A percentile compares a stretch with the other conserved stretches of the same genome.
phyloP scores from a whole-genome alignment of 1,284 basidiomycete species.

The Ustilago esculenta region DNA sequence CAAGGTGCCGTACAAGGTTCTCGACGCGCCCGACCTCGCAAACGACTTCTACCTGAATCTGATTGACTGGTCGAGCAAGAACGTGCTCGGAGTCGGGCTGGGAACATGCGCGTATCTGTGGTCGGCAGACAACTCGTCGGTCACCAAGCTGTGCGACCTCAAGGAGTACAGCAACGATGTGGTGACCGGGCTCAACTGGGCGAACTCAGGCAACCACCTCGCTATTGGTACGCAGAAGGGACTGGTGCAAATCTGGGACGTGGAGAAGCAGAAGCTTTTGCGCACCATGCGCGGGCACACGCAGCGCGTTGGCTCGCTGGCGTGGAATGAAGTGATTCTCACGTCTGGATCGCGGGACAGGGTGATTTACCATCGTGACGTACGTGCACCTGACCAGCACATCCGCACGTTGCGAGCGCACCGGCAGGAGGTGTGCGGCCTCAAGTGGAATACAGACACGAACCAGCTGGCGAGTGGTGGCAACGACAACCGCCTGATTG shows the following conservation, averaged over 20 bases:
- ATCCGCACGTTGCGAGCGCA: slow-evolving; percentile 84
- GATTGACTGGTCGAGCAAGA: slow-evolving; percentile 95
- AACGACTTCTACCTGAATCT: slow-evolving; percentile 99
- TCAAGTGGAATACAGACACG: slow-evolving; percentile 85
- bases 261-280: slow-evolving; percentile 78
- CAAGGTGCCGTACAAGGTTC: slow-evolving; percentile 95
- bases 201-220: slow-evolving; percentile 71
- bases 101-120: slow-evolving; percentile 94
- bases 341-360: slow-evolving; percentile 92
- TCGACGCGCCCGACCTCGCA: slow-evolving; percentile 90
- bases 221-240: slow-evolving; percentile 92
- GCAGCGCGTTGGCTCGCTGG: slow-evolving; percentile 88
- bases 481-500: slow-evolving; percentile 97
- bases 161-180: slow-evolving; percentile 67
- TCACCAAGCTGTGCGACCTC: slow-evolving; percentile 91
- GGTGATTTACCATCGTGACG: slow-evolving; percentile 89
- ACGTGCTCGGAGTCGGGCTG: slow-evolving; percentile 91
- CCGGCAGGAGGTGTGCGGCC: slow-evolving; percentile 93
- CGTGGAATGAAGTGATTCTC: slow-evolving; percentile 90
- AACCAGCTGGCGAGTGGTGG: slow-evolving; percentile 91
- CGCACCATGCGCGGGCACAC: slow-evolving; percentile 85
- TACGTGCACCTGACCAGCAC: slow-evolving; percentile 77
- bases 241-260: slow-evolving; percentile 92
- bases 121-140: slow-evolving; percentile 91
- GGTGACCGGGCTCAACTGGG: slow-evolving; percentile 73